phyloP scores from a whole-genome alignment of 495 filamentous ascomycete species.

The Trichoderma asperelloides region DNA sequence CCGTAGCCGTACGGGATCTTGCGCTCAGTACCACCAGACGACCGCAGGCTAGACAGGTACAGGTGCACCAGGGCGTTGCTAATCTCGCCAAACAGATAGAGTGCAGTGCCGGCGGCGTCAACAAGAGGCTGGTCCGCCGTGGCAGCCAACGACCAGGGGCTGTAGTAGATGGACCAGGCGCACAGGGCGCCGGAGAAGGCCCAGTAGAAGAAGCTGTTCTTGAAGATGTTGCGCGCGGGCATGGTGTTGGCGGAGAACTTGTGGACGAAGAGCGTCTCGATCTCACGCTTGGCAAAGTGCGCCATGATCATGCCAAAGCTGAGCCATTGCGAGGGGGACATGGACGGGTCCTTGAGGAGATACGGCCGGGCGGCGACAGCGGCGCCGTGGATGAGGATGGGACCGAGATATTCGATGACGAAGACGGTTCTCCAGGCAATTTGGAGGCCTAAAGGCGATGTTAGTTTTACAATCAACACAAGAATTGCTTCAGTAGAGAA shows the following conservation, averaged over 20 bases:
- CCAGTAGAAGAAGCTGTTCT: conserved; percentile 91
- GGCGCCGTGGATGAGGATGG: conserved; percentile 74
- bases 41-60: conserved; percentile 63
- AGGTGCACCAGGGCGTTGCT: conserved; percentile 73
- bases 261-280: conserved; percentile 90
- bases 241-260: conserved; percentile 91
- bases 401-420: conserved; percentile 88
- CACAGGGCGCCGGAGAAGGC: conserved; percentile 70
- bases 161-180: conserved; percentile 70
- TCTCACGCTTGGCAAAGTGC: conserved; percentile 93
- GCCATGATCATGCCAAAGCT: conserved; percentile 59
- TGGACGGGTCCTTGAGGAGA: conserved; percentile 36
- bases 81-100: conserved; percentile 69
- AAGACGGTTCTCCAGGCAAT: conserved; percentile 92
- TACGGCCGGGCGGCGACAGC: conserved; percentile 62
- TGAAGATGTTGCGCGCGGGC: conserved; percentile 80
- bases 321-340: conserved; percentile 60
- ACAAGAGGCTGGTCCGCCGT: conserved; percentile 32
- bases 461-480: neutral
- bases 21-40: conserved; percentile 70
- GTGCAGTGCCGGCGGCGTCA: conserved; percentile 51
- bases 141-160: conserved; percentile 54
- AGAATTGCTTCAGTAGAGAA: neutral
- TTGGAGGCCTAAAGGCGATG: conserved; percentile 58
- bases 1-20: conserved; percentile 82